Base-by-base conservation (phyloP, 176 grass and related monocot species). In the Raddia distichophylla region DNA sequence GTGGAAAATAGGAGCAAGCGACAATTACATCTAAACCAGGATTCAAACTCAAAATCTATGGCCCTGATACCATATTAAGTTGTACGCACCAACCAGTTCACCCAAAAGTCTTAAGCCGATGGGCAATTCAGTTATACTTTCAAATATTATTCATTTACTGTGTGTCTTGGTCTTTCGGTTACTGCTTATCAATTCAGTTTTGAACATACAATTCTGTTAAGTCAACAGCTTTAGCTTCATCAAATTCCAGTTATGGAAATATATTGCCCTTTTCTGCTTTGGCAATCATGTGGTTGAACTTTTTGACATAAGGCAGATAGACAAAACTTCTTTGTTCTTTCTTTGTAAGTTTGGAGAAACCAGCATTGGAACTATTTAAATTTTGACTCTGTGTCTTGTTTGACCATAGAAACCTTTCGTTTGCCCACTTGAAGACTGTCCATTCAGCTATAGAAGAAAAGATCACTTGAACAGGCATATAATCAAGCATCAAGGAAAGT, bases 401-500 rank as follows among this genome's bases (percentile, higher is more conserved):
- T 50, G 45, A 67, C 10, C 78, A 34, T 43, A 94, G 92, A 89
- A 77, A 71, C 69, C 82, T 43, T 91, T 91, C 22, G 55, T 45
- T 62, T 94, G 92, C 76, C 77, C 80, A 2, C 37, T 94, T 0
- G 84, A 91, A 85, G 92, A 89, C 60, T 87, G 92, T 33, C 89
- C 84, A 45, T 74, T 88, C 73, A 91, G 76, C 73, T 94, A 87
- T 73, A 85, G 62, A 85, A 87, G 92, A 52, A 89, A 82, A 77
- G 92, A 94, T 69, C 89, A 91, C 72, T 89, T 91, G 73, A 94
- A 80, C 73, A 68, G 86, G 16, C 92, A 94, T 78, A 79, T 89
- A 76, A 73, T 87, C 75, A 87, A 45, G 35, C 92, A 91, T 63
- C 56, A 89, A 66, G 92, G 86, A 60, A 91, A 82, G 67, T 58